Evolutionary conservation across 495 filamentous ascomycete species (phyloP).

Genomic region (Penicillium macrosclerotiorum): DNA sequence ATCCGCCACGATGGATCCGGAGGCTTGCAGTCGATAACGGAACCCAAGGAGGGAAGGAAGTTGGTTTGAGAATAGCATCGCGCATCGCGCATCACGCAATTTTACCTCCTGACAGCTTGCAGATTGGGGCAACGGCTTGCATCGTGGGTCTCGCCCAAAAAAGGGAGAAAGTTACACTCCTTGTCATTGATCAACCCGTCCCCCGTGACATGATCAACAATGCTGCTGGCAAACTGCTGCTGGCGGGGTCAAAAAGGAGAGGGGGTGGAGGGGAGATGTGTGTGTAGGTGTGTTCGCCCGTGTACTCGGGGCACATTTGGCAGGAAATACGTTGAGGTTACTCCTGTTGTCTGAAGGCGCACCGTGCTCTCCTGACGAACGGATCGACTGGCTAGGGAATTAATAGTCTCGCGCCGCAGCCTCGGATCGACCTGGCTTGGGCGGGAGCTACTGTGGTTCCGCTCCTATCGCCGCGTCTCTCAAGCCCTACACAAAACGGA

Average conservation of each 20-base stretch:
- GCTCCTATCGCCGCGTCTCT: slow-evolving; percentile 8
- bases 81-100: slow-evolving; percentile 8
- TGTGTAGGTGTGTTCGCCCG: too few relatives aligned
- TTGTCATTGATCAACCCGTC: not conserved
- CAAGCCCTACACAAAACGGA: slow-evolving; percentile 1
- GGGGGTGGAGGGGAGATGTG: too few relatives aligned
- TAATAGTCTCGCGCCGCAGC: slow-evolving; percentile 2
- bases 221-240: slow-evolving; percentile 4
- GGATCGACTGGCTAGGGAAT: too few relatives aligned
- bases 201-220: slow-evolving; percentile 1
- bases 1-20: slow-evolving; percentile 18
- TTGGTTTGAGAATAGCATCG: too few relatives aligned
- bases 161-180: not conserved
- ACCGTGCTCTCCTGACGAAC: slow-evolving; percentile 7
- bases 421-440: slow-evolving; percentile 9
- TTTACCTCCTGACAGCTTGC: slow-evolving; percentile 10
- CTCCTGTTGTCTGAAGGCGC: not conserved
- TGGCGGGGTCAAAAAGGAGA: too few relatives aligned
- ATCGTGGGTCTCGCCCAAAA: too few relatives aligned
- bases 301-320: too few relatives aligned
- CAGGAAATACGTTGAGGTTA: too few relatives aligned
- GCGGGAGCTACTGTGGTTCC: slow-evolving; percentile 16
- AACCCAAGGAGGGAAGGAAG: too few relatives aligned
- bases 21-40: slow-evolving; percentile 8
- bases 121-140: not conserved